phyloP scores from a whole-genome alignment of 768 basidiomycete genomes.

The Punctularia strigosozonata region DNA sequence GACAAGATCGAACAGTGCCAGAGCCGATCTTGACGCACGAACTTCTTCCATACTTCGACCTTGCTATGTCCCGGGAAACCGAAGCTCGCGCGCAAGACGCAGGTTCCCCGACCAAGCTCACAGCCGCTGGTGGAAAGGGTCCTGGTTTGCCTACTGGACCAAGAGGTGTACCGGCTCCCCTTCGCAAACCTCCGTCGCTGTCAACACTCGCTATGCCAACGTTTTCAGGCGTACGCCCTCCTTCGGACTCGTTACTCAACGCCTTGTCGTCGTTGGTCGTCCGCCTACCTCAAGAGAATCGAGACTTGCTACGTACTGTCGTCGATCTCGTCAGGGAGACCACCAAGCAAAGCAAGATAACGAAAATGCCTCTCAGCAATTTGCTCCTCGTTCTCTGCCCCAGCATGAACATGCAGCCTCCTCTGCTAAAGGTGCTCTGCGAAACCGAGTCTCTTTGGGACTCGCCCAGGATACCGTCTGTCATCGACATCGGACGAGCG shows the following conservation, averaged over 20 bases:
- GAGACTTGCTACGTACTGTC: constrained; percentile 75
- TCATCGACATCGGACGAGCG: constrained; percentile 22
- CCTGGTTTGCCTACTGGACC: constrained; percentile 27
- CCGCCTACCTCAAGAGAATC: constrained; percentile 68
- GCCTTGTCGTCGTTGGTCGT: constrained; percentile 52
- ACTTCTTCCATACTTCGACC: constrained; percentile 68
- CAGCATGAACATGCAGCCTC: constrained; percentile 68
- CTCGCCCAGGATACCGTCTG: constrained; percentile 13
- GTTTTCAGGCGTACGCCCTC: constrained; percentile 46
- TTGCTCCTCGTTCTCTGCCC: constrained; percentile 83
- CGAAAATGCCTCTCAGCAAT: constrained; percentile 91
- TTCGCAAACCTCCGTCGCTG: constrained; percentile 71
- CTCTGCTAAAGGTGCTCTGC: constrained; percentile 59
- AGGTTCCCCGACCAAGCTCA: too few relatives aligned
- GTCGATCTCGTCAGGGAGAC: constrained; percentile 72
- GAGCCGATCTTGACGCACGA: constrained; percentile 71
- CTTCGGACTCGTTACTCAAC: constrained; percentile 45
- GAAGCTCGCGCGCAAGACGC: too few relatives aligned
- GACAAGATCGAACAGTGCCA: constrained; percentile 47
- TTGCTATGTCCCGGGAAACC: constrained; percentile 49
- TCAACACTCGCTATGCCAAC: constrained; percentile 69
- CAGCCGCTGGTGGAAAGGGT: too few relatives aligned
- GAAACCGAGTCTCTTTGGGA: constrained; percentile 63
- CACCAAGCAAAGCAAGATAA: constrained; percentile 51
- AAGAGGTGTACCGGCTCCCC: constrained; percentile 22